Evolutionary conservation across 2,329 filamentous ascomycete species (phyloP).

Genomic region (Sphaerulina musiva): DNA sequence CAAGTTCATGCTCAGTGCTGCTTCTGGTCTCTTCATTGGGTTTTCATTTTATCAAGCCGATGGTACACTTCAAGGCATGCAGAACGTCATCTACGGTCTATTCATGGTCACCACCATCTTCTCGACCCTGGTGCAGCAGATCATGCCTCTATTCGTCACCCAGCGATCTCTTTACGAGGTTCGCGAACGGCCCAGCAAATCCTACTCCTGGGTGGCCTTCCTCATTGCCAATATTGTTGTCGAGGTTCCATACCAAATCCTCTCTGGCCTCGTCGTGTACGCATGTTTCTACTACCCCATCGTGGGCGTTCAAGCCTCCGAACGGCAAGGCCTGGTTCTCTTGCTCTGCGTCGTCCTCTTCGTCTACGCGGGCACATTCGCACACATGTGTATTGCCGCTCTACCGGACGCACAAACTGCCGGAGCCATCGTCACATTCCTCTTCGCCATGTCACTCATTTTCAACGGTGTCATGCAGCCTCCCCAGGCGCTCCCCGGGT

Average conservation of each 20-base stretch:
- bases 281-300: constrained; percentile 60
- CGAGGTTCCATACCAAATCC: constrained; percentile 60
- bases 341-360: constrained; percentile 61
- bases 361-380: constrained; percentile 65
- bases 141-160: constrained; percentile 54
- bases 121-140: constrained; percentile 49
- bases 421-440: constrained; percentile 49
- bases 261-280: constrained; percentile 58
- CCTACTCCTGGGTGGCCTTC: constrained; percentile 70
- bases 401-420: constrained; percentile 64
- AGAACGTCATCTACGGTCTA: constrained; percentile 44
- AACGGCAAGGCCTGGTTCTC: constrained; percentile 59
- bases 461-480: constrained; percentile 56
- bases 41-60: constrained; percentile 41
- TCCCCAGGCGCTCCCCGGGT: constrained; percentile 55
- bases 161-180: constrained; percentile 55
- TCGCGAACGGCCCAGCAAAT: constrained; percentile 58
- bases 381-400: constrained; percentile 65
- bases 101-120: constrained; percentile 44
- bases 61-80: constrained; percentile 37
- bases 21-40: constrained; percentile 45
- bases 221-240: constrained; percentile 64
- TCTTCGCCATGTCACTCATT: constrained; percentile 44
- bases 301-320: constrained; percentile 37
- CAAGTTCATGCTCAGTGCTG: constrained; percentile 52